These are phyloP conservation scores for Hemerocallis citrina DNA, from an alignment of 106 monocot species.

Conservation along the genomic window DNA sequence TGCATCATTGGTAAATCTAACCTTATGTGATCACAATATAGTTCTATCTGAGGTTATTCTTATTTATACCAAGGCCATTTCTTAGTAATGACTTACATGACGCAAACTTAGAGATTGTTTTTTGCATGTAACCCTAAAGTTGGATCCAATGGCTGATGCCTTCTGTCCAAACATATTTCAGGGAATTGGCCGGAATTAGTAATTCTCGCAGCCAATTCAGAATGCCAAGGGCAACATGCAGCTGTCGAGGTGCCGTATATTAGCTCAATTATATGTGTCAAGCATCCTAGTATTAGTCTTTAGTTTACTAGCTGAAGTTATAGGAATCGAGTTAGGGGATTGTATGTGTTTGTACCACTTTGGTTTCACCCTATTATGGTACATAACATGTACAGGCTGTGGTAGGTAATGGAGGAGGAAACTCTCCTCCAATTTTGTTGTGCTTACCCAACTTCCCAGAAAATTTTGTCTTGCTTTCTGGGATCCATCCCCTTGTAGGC, in stretches of 20 bases:
- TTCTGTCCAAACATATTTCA: not conserved
- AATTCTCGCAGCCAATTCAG: too few relatives aligned
- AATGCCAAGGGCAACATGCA: too few relatives aligned
- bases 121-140: too few relatives aligned
- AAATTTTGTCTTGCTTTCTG: not conserved
- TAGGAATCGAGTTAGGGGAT: too few relatives aligned
- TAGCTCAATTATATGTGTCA: conserved; percentile 6
- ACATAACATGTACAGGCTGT: not conserved
- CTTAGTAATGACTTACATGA: not conserved
- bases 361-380: not conserved
- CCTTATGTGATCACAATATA: not conserved
- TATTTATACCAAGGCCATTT: too few relatives aligned
- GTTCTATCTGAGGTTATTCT: too few relatives aligned
- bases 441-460: conserved; percentile 1
- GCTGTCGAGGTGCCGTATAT: not conserved
- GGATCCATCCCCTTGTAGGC: not conserved
- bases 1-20: conserved; percentile 2
- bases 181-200: not conserved
- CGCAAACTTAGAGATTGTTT: not conserved
- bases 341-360: conserved; percentile 6
- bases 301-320: conserved; percentile 9
- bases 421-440: conserved; percentile 9
- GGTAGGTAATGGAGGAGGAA: conserved; percentile 5
- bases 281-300: conserved; percentile 6
- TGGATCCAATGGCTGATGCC: not conserved